Base-by-base conservation (phyloP, 495 filamentous ascomycete genomes). In the Xylaria palmicola region DNA sequence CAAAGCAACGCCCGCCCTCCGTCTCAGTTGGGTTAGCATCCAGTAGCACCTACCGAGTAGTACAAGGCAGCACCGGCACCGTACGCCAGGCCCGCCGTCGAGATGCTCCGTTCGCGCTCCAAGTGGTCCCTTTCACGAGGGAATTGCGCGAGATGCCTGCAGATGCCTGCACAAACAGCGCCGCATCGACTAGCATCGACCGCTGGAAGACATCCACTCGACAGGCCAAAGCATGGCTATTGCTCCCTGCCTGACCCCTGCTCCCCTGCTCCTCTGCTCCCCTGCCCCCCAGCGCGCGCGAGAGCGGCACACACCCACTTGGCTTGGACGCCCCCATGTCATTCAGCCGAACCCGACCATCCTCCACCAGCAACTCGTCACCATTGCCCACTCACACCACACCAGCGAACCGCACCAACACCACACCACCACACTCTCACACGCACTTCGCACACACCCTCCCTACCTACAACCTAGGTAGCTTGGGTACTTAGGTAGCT, bases 381-480 rank as follows among this genome's bases (percentile, higher is more conserved):
- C 59, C 55, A 4, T 15, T 36, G 48, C 48, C 59, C 59, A 61
- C 59, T 55, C 59, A 53, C 59, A 53, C 36, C 58, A 60, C 57
- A 6, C 56, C 44, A 40, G 52, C n/a, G n/a, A n/a, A n/a, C n/a
- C n/a, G n/a, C n/a, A n/a, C n/a, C n/a, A n/a, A n/a, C n/a, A n/a
- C n/a, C n/a, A n/a, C n/a, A n/a, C n/a, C n/a, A n/a, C n/a, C n/a
- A 40, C 13, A 30, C 12, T 47, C 22, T 4, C 45, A 0, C 12
- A 29, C 24, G 9, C 48, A 10, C 9, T 47, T 10, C 24, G 1
- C 43, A 4, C 43, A 24, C 22, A 4, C 43, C 7, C 6, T 13
- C 32, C 2, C 29, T 37, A n/a, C n/a, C n/a, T n/a, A n/a, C n/a
- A n/a, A n/a, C n/a, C n/a, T n/a, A n/a, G n/a, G n/a, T n/a, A n/a